Base-by-base conservation (phyloP, 2,329 filamentous ascomycete genomes). In the Fonsecaea pedrosoi region DNA sequence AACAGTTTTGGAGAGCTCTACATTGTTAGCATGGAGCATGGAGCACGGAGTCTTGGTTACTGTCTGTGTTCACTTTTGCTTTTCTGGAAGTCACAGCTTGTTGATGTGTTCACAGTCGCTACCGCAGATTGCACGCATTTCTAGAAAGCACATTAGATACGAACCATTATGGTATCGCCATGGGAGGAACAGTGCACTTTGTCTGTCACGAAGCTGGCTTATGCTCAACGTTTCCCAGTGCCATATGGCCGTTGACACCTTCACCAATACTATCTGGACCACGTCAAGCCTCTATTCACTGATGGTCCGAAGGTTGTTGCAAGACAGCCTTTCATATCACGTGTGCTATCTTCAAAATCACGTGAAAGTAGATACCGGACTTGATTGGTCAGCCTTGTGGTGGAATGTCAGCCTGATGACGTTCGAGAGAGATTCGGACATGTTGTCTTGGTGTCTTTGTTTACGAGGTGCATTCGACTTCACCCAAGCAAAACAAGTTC, bases 11-110 rank as follows among this genome's bases (percentile, higher is more conserved):
- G 58, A 53, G 15, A n/a, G 4, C 38, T 37, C 15, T 48, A 21
- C 21, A 25, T 37, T 18, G 59, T 40, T 37, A 61, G 8, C 57
- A 35, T 32, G n/a, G 32, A 37, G 57, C 57, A 35, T 32, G n/a
- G 32, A 37, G 57, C 57, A 35, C 37, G 21, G 45, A 13, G 54
- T 55, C 35, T 34, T 37, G 30, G 3, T 34, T 6, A n/a, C 35
- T 35, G 53, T 55, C 54, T n/a, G 3, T 55, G 32, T 55, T 21
- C 1, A 15, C 13, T 18, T 18, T 35, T 55, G 7, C 3, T 2
- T 13, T 37, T 37, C n/a, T 25, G 25, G 13, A 15, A 30, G 12
- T 21, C 15, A 3, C 3, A 13, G 3, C n/a, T 37, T 55, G 12
- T 35, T 18, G 34, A 13, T 4, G 25, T 37, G 15, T 50, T 8